Evolutionary conservation across 805 yeast genomes (phyloP).

Genomic region (Teunomyces pallodes): DNA sequence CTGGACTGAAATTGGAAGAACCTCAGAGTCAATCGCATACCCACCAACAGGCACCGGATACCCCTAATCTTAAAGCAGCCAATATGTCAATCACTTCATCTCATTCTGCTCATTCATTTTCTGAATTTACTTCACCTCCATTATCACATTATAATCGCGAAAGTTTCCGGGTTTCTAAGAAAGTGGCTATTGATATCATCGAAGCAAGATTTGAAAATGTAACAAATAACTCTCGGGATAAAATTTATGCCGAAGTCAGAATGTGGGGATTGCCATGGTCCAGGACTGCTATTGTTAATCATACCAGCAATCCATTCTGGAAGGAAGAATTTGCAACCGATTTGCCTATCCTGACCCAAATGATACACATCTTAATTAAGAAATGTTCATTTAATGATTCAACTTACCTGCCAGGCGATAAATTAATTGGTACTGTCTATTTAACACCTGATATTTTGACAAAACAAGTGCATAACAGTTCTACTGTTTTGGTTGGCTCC

Average conservation of each 20-base stretch:
- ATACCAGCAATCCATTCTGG: conserved; percentile 67
- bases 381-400: conserved; percentile 22
- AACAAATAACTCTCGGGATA: conserved; percentile 9
- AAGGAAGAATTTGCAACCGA: conserved; percentile 71
- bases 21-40: background rate
- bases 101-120: background rate
- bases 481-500: conserved; percentile 34
- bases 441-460: conserved; percentile 51
- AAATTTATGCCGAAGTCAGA: conserved; percentile 65
- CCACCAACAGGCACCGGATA: background rate
- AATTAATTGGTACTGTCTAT: conserved; percentile 51
- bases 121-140: conserved; percentile 5
- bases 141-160: conserved; percentile 16
- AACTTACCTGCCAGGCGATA: conserved; percentile 32
- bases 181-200: conserved; percentile 54
- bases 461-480: conserved; percentile 26
- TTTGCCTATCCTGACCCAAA: conserved; percentile 53
- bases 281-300: conserved; percentile 63
- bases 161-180: conserved; percentile 50
- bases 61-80: background rate
- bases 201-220: conserved; percentile 56
- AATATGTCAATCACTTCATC: conserved; percentile 2
- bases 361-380: conserved; percentile 49
- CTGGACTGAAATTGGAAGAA: conserved; percentile 1
- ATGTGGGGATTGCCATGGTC: conserved; percentile 79